Conservation (phyloP, 108 stramenopile genomes). For the Nitzschia inconspicua region DNA sequence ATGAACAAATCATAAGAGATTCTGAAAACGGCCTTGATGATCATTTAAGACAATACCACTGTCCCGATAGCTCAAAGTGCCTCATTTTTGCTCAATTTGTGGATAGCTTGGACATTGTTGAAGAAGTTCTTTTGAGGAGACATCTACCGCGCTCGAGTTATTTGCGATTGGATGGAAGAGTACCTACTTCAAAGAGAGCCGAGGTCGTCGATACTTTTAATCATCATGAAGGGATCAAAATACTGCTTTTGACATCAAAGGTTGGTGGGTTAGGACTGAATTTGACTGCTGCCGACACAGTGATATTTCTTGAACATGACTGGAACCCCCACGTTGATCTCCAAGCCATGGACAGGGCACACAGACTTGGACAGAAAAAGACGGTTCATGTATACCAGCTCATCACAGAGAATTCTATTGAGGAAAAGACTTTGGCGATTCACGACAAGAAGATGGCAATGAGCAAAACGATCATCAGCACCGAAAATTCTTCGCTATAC, state of each 20-base stretch:
- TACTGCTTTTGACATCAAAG: conserved; percentile 79
- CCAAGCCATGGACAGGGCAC: conserved; percentile 70
- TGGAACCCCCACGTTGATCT: conserved; percentile 84
- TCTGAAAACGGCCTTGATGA: background rate
- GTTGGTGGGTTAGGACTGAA: conserved; percentile 85
- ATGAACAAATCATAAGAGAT: background rate
- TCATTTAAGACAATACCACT: background rate
- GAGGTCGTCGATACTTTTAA: conserved; percentile 77
- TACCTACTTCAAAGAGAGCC: conserved; percentile 51
- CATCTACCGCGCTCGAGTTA: conserved; percentile 72
- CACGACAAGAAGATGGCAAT: conserved; percentile 70
- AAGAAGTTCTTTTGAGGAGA: conserved; percentile 65
- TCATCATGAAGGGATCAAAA: conserved; percentile 49
- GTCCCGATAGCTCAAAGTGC: conserved; percentile 40
- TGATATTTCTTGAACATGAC: conserved; percentile 82
- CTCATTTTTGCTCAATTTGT: conserved; percentile 88
- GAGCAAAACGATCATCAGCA: conserved; percentile 80
- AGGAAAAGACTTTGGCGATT: conserved; percentile 87
- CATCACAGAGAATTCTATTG: conserved; percentile 82
- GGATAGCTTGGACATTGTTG: conserved; percentile 77
- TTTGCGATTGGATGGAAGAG: conserved; percentile 75
- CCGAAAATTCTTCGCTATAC: conserved; percentile 84
- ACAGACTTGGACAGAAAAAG: conserved; percentile 77
- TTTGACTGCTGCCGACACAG: conserved; percentile 81
- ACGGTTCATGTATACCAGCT: conserved; percentile 92